These are phyloP conservation scores for Wallacemonas collosoma DNA, from an alignment of 208 protist genomes.

Conservation along the genomic window DNA sequence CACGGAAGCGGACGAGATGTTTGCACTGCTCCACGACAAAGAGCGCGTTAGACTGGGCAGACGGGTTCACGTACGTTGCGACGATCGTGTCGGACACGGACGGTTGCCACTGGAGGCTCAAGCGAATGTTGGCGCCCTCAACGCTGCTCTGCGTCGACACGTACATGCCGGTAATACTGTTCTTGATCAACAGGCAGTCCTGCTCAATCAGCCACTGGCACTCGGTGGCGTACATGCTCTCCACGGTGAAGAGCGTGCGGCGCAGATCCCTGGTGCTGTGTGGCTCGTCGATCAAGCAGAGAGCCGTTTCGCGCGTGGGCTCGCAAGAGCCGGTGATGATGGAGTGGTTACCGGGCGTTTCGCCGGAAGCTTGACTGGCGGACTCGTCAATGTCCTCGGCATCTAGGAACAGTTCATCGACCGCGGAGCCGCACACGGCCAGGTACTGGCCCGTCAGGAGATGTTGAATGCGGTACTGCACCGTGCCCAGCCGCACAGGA, in stretches of 20 bases:
- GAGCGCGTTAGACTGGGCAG: slow-evolving; percentile 37
- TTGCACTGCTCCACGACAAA: slow-evolving; percentile 53
- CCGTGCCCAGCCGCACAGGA: slow-evolving; percentile 36
- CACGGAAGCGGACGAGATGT: slow-evolving; percentile 50
- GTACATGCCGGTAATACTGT: slow-evolving; percentile 71
- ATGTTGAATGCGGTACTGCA: slow-evolving; percentile 60
- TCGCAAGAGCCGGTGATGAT: slow-evolving; percentile 3
- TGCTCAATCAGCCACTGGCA: slow-evolving; percentile 64
- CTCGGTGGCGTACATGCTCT: slow-evolving; percentile 60
- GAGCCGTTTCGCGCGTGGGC: slow-evolving; percentile 40
- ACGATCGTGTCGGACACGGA: slow-evolving; percentile 53
- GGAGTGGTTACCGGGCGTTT: slow-evolving; percentile 5
- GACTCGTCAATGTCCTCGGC: slow-evolving; percentile 29
- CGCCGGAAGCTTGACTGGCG: slow-evolving; percentile 16
- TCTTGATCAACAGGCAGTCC: slow-evolving; percentile 63
- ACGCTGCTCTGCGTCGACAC: slow-evolving; percentile 41
- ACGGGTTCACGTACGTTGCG: slow-evolving; percentile 24
- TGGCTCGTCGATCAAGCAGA: slow-evolving; percentile 66
- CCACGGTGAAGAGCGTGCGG: slow-evolving; percentile 60
- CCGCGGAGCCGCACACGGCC: slow-evolving; percentile 54
- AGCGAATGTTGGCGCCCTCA: slow-evolving; percentile 34
- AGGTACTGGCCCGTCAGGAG: slow-evolving; percentile 69
- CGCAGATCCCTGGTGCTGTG: slow-evolving; percentile 42
- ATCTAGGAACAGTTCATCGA: slow-evolving; percentile 53
- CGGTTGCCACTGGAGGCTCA: slow-evolving; percentile 61